Base-by-base conservation (phyloP, 768 basidiomycete genomes). In the Amyloporia xantha region DNA sequence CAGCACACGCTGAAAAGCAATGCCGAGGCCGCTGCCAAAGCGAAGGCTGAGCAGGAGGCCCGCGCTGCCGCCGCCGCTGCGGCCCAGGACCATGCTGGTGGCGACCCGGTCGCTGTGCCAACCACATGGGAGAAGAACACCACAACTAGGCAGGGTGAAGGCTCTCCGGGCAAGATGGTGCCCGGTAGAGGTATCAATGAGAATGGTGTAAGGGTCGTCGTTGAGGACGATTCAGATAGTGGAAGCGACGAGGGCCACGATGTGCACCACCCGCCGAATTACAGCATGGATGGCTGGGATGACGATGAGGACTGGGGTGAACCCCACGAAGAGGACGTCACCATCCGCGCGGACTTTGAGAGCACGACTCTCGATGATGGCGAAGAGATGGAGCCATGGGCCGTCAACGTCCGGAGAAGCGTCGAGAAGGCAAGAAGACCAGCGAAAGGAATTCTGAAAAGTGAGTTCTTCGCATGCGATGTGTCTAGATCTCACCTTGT, bases 1-100 rank as follows among this genome's bases (percentile, higher is more conserved):
- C 90, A 93, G 63, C 92, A 95, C 65, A 96, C 93, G 4, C 78
- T 96, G 52, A 90, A 86, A 71, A 88, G 77, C 48, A 90, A 88
- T 55, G 86, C 87, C 9, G 85, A 86, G 62, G 85, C 83, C 13
- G 85, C 84, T 24, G 84, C 82, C 0, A 75, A 68, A 59, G 79
- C 77, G 13, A 80, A 79, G 62, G 78, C 75, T 38, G 74, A 76
- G 50, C 69, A 72, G 45, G 80, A 79, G 53, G 78, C 78, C 3
- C 68, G 70, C 41, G 74, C 71, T 2, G 75, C 72, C 13, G 72
- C 70, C 1, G 69, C 66, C 27, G 67, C 74, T 4, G 59, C 59
- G 1, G 55, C 60, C 1, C 49, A 62, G 30, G 50, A 71, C 20
- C 69, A 71, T 19, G 66, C 62, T 35, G 66, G 70, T 17, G 7